Conservation (phyloP, 176 grass and related monocot species). For the Musa beccarii region DNA sequence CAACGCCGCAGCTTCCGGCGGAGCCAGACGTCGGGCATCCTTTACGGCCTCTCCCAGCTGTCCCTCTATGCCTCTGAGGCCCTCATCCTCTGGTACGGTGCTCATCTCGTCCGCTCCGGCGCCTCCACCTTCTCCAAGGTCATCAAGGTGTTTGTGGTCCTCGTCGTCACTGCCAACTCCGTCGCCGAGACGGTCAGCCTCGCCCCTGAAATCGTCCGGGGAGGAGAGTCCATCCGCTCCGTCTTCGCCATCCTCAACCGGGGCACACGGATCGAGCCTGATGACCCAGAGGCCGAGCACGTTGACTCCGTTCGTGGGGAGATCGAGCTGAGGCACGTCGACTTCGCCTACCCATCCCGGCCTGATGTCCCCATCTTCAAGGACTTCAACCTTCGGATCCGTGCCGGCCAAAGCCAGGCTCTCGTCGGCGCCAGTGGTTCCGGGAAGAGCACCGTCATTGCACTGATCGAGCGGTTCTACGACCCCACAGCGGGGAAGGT, state of each 20-base stretch:
- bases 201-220: constrained; percentile 76
- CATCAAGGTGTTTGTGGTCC: constrained; percentile 97
- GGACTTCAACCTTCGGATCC: constrained; percentile 93
- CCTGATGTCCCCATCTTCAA: constrained; percentile 87
- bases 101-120: constrained; percentile 59
- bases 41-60: constrained; percentile 87
- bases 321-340: constrained; percentile 82
- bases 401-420: constrained; percentile 75
- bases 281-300: constrained; percentile 74
- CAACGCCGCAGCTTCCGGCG: constrained; percentile 62
- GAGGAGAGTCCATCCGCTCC: constrained; percentile 76
- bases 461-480: constrained; percentile 82
- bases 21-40: constrained; percentile 80
- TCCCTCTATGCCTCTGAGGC: constrained; percentile 81
- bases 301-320: constrained; percentile 55
- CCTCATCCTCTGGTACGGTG: constrained; percentile 89
- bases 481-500: constrained; percentile 70
- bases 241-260: constrained; percentile 86
- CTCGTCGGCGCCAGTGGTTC: constrained; percentile 81
- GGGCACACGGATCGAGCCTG: constrained; percentile 57
- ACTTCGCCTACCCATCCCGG: constrained; percentile 67
- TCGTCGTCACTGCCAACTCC: constrained; percentile 88
- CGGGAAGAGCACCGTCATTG: constrained; percentile 93
- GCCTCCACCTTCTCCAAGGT: constrained; percentile 92
- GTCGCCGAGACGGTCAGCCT: constrained; percentile 89